A percentile compares a stretch with the other conserved stretches of the same genome.
Evolutionary conservation across 371 early-diverging fungal genomes (phyloP).

Genomic region (Rhizopus arrhizus): DNA sequence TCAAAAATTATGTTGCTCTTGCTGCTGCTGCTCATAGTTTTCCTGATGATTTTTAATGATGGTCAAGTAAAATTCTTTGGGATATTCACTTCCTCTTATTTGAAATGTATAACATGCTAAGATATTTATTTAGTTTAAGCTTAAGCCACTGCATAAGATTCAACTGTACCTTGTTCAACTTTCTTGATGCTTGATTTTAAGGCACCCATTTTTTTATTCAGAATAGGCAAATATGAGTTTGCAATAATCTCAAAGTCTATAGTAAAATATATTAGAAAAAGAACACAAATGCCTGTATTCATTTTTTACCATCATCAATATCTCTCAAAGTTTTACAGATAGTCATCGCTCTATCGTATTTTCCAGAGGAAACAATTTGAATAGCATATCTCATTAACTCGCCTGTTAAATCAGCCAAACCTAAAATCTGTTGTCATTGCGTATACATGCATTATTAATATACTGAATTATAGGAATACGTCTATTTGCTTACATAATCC

Average conservation of each 20-base stretch:
- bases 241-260: conserved; percentile 42
- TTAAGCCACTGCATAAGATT: not conserved
- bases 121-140: not conserved
- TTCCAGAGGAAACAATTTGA: conserved; percentile 49
- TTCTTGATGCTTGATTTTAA: conserved; percentile 37
- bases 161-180: conserved; percentile 43
- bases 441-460: not conserved
- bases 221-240: conserved; percentile 27
- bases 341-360: conserved; percentile 47
- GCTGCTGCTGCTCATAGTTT: conserved; percentile 29
- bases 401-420: conserved; percentile 72
- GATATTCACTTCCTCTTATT: conserved; percentile 51
- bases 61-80: conserved; percentile 40
- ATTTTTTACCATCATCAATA: conserved; percentile 39
- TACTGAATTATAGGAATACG: conserved; percentile 5
- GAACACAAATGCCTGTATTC: not conserved
- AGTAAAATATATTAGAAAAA: not conserved
- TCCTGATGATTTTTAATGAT: conserved; percentile 44
- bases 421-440: conserved; percentile 33
- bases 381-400: conserved; percentile 73
- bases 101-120: conserved; percentile 46
- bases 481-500: conserved; percentile 49
- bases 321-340: conserved; percentile 53
- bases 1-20: not conserved
- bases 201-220: conserved; percentile 38